Evolutionary conservation across 2,329 filamentous ascomycete genomes (phyloP).

Genomic region (Aspergillus luchuensis): DNA sequence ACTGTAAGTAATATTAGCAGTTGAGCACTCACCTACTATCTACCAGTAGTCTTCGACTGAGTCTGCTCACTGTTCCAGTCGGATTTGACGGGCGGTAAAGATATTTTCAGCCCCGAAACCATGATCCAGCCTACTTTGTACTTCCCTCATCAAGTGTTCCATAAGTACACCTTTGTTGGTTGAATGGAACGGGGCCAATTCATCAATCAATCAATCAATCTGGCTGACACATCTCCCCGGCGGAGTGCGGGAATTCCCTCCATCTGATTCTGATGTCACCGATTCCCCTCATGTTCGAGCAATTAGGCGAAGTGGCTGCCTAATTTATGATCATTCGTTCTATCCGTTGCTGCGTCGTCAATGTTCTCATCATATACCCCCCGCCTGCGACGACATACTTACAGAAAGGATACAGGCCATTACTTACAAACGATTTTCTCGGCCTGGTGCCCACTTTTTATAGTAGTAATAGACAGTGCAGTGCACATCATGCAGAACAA

Average conservation of each 20-base stretch:
- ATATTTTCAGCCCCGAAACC: neutral
- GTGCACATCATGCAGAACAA: neutral
- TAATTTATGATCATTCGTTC: neutral
- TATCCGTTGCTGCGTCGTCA: neutral
- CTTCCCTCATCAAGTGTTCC: too few species aligned
- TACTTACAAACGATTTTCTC: neutral
- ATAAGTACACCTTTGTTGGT: neutral
- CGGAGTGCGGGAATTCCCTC: neutral
- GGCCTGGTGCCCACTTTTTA: neutral
- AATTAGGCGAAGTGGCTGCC: neutral
- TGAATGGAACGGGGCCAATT: neutral
- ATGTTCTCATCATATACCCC: neutral
- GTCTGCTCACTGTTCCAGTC: too few species aligned
- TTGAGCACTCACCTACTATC: neutral
- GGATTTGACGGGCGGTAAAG: neutral
- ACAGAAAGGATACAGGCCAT: neutral
- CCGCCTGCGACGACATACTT: neutral
- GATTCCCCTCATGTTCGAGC: constrained; percentile 2
- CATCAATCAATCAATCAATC: neutral
- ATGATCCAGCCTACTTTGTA: too few species aligned
- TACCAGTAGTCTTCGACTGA: too few species aligned
- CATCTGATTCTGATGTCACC: neutral
- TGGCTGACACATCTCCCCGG: neutral
- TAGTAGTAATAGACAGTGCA: neutral
- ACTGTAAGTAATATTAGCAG: neutral